Evolutionary conservation across 108 stramenopile genomes (phyloP), one percentile per base, ranked within the genome.

Genomic region (Asterionellopsis glacialis): DNA sequence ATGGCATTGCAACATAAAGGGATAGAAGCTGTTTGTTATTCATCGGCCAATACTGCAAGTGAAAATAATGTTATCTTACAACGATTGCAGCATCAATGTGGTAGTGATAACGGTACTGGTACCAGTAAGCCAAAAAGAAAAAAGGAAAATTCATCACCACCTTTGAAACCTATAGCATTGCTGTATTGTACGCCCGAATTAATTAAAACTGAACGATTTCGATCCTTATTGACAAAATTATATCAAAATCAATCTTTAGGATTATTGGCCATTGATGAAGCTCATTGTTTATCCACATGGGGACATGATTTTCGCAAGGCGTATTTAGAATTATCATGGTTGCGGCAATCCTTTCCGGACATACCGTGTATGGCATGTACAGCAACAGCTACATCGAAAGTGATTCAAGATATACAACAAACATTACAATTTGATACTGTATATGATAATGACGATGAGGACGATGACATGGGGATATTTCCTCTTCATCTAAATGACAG

Each of bases 151-250:
- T 25, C 44, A 25, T n/a, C 41, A 21, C 6, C 19, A 24, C 41
- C 55, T 10, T n/a, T 50, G 13, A 57, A 19, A 1, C 44, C 47
- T 18, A 54, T 93, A 21, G 82, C 86, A 44, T 63, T 99, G 11
- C 76, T 99, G 18, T 99, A 98, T 72, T 69, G 90, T 57, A 99
- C 97, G 11, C 98, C 98, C 4, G 98, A 99, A 72, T 83, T 90
- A 45, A 82, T 97, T 24, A 76, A 86, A 55, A 90, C 86, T 2
- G 75, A 82, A 16, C 68, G 75, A 22, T 90, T 93, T 73, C 82
- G 83, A 41, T 51, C 45, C 14, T 59, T 92, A 41, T 61, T 95
- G 51, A 55, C 61, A 7, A 65, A 82, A 42, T 65, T 98, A 14
- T 57, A 97, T 63, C 63, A 70, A 49, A 56, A 73, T 21, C 64